These are phyloP conservation scores for Fraxinus dipetala DNA, from an alignment of 305 asterid genomes.

Conservation along the genomic window DNA sequence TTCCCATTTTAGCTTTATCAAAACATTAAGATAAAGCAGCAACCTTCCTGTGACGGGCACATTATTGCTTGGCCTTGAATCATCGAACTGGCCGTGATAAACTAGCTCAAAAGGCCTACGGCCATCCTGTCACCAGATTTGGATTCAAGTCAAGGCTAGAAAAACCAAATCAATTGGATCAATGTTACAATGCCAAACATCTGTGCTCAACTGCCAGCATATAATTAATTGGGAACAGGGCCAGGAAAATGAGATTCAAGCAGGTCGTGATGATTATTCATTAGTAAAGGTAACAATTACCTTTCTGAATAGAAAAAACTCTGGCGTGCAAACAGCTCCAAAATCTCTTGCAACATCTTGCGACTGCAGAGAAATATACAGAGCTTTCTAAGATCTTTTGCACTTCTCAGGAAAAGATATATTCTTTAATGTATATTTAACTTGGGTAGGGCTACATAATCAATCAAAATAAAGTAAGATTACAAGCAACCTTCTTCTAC, in stretches of 20 bases:
- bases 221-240: constrained; percentile 3
- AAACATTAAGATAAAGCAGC: constrained; percentile 18
- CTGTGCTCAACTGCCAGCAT: background rate
- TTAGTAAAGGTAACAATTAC: constrained; percentile 30
- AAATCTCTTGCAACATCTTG: constrained; percentile 86
- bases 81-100: constrained; percentile 92
- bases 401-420: background rate
- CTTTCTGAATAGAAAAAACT: constrained; percentile 87
- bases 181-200: background rate
- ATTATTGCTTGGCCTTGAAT: constrained; percentile 72
- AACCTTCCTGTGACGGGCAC: constrained; percentile 85
- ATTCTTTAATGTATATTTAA: background rate
- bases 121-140: constrained; percentile 56
- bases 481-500: background rate
- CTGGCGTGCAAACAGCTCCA: constrained; percentile 96
- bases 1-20: background rate
- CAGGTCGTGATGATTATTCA: background rate
- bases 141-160: background rate
- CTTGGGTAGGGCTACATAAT: constrained; percentile 6
- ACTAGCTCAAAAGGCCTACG: constrained; percentile 95
- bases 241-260: constrained; percentile 6
- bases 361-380: constrained; percentile 42
- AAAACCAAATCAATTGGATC: constrained; percentile 13
- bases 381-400: constrained; percentile 14
- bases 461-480: background rate